phyloP scores from a whole-genome alignment of 2,329 filamentous ascomycete species.

The Neurospora crassa region DNA sequence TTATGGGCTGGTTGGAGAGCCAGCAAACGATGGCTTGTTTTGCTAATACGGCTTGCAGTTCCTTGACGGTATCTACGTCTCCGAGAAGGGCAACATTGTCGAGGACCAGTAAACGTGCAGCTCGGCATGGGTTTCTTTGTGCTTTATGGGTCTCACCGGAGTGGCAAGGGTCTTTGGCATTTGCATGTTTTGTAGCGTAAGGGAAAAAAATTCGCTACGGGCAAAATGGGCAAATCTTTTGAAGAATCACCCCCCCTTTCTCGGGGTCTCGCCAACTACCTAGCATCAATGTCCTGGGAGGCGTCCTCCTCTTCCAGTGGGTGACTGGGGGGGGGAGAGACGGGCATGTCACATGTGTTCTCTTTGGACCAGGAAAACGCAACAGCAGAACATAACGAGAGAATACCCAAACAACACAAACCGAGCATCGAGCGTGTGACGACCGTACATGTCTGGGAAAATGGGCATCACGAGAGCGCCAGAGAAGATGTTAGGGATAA shows the following conservation, averaged over 20 bases:
- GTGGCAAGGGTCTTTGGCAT: conserved; percentile 48
- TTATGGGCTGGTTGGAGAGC: background rate
- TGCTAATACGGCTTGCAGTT: conserved; percentile 48
- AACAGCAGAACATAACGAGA: conserved; percentile 5
- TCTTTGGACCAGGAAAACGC: background rate
- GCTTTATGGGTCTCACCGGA: conserved; percentile 52
- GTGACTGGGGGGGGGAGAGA: background rate
- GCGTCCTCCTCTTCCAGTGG: conserved; percentile 4
- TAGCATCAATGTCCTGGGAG: conserved; percentile 10
- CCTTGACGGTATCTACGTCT: conserved; percentile 99
- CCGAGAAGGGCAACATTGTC: conserved; percentile 92
- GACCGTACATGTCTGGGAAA: background rate
- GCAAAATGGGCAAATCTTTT: conserved; percentile 24
- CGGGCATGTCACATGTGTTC: background rate
- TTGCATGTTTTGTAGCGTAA: conserved; percentile 50
- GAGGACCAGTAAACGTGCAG: conserved; percentile 46
- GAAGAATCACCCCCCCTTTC: conserved; percentile 14
- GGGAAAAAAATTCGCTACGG: conserved; percentile 19
- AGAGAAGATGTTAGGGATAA: background rate
- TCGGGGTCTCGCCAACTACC: conserved; percentile 13
- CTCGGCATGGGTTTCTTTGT: conserved; percentile 25
- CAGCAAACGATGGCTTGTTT: conserved; percentile 8
- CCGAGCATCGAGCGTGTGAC: background rate
- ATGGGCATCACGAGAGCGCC: background rate
- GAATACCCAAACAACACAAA: background rate